Percentiles rank a stretch among this genome's conserved stretches.
phyloP scores from a whole-genome alignment of 2,329 filamentous ascomycete genomes.

The Colletotrichum sp. region DNA sequence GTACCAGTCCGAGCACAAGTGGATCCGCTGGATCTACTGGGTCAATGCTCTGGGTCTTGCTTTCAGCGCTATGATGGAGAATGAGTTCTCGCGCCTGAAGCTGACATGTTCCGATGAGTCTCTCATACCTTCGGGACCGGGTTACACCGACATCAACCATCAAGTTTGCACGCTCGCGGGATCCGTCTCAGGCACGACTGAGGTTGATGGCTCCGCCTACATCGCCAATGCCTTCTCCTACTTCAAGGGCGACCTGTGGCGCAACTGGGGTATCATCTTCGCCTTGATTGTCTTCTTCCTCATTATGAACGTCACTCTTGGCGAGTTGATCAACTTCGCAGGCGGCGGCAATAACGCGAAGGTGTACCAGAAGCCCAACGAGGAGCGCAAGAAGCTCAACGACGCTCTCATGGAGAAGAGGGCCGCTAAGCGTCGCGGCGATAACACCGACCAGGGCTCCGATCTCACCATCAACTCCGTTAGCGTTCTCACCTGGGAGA shows the following conservation, averaged over 20 bases:
- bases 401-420: constrained; percentile 64
- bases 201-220: constrained; percentile 72
- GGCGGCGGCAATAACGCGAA: constrained; percentile 83
- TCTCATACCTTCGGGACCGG: constrained; percentile 73
- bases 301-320: constrained; percentile 75
- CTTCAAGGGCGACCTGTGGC: constrained; percentile 71
- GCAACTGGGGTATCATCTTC: constrained; percentile 83
- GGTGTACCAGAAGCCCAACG: constrained; percentile 74
- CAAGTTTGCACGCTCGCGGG: constrained; percentile 85
- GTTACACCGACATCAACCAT: constrained; percentile 72
- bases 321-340: constrained; percentile 79
- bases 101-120: constrained; percentile 72
- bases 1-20: constrained; percentile 75
- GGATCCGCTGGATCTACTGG: constrained; percentile 82
- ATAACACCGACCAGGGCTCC: constrained; percentile 44
- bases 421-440: constrained; percentile 56
- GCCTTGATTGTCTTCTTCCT: constrained; percentile 79
- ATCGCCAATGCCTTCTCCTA: constrained; percentile 74
- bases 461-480: constrained; percentile 64
- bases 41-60: constrained; percentile 76
- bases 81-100: constrained; percentile 76
- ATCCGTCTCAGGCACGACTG: constrained; percentile 66
- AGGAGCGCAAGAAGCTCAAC: constrained; percentile 71
- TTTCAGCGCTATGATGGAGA: constrained; percentile 83
- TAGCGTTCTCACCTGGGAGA: constrained; percentile 83